These are phyloP conservation scores for Ramichloridium luteum DNA, from an alignment of 2,329 filamentous ascomycete genomes.

Conservation along the genomic window DNA sequence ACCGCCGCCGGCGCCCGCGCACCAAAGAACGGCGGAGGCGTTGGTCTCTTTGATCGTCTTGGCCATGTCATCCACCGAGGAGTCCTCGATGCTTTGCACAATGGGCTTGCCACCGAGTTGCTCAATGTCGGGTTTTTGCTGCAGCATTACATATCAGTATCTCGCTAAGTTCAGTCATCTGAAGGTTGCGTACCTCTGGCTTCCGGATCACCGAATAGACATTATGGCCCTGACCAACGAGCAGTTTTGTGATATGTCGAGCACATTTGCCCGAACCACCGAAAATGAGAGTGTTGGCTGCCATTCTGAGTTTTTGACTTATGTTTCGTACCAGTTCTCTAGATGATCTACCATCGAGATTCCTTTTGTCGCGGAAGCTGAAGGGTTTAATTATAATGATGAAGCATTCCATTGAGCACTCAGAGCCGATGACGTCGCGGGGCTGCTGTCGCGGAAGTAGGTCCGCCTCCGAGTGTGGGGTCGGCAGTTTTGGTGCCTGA, in stretches of 20 bases:
- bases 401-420: too few relatives aligned
- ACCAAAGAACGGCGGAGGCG: conserved; percentile 25
- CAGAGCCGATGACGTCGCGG: too few relatives aligned
- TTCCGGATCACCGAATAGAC: conserved; percentile 26
- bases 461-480: too few relatives aligned
- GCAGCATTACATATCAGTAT: conserved; percentile 6
- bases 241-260: conserved; percentile 23
- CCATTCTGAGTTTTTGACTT: too few relatives aligned
- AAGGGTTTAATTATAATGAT: too few relatives aligned
- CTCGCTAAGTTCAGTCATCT: too few relatives aligned
- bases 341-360: too few relatives aligned
- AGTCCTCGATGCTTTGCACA: conserved; percentile 32
- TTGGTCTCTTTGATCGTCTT: conserved; percentile 24
- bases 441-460: too few relatives aligned
- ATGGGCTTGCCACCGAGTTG: conserved; percentile 32
- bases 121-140: conserved; percentile 26
- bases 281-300: conserved; percentile 22
- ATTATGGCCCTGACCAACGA: conserved; percentile 17
- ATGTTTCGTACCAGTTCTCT: too few relatives aligned
- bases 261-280: conserved; percentile 27
- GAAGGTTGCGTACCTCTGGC: conserved; percentile 8
- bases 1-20: conserved; percentile 22
- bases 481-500: too few relatives aligned
- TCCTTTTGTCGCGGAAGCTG: too few relatives aligned
- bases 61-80: conserved; percentile 27